Conservation (phyloP, 305 asterid species). For the Fraxinus latifolia region DNA sequence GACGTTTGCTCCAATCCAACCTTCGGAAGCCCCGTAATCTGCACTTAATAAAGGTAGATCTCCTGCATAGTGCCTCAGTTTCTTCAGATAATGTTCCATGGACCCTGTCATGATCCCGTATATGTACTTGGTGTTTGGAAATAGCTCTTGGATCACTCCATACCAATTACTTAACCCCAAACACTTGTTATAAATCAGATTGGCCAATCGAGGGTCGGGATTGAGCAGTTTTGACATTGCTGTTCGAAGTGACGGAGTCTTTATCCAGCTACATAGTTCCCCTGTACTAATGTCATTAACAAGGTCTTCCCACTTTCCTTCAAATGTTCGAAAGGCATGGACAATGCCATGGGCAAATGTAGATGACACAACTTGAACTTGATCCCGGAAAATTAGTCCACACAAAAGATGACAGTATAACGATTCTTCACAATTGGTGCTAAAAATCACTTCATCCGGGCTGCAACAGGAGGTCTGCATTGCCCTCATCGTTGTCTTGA, state of each 20-base stretch:
- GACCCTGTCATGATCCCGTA: constrained; percentile 98
- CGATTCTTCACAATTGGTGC: constrained; percentile 86
- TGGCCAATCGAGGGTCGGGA: constrained; percentile 69
- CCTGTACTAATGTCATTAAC: constrained; percentile 65
- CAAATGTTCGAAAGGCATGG: constrained; percentile 81
- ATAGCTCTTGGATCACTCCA: constrained; percentile 65
- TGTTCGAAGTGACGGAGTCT: constrained; percentile 63
- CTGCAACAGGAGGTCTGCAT: constrained; percentile 89
- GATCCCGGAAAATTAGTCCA: constrained; percentile 65
- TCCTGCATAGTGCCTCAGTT: constrained; percentile 85
- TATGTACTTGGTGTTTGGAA: constrained; percentile 72
- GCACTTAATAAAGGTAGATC: constrained; percentile 72
- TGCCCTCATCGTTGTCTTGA: constrained; percentile 80
- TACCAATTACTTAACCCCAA: constrained; percentile 66
- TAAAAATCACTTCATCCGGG: constrained; percentile 93
- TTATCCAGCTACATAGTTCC: constrained; percentile 47
- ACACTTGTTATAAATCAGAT: constrained; percentile 40
- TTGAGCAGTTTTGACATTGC: constrained; percentile 55
- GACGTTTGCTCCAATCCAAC: constrained; percentile 89
- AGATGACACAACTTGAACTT: constrained; percentile 78
- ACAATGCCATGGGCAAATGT: constrained; percentile 89
- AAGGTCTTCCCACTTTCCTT: constrained; percentile 72
- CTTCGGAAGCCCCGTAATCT: constrained; percentile 94
- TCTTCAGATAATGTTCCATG: constrained; percentile 86
- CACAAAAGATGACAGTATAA: constrained; percentile 81